phyloP scores from a whole-genome alignment of 108 stramenopile genomes.

The Bacterosira constricta region DNA sequence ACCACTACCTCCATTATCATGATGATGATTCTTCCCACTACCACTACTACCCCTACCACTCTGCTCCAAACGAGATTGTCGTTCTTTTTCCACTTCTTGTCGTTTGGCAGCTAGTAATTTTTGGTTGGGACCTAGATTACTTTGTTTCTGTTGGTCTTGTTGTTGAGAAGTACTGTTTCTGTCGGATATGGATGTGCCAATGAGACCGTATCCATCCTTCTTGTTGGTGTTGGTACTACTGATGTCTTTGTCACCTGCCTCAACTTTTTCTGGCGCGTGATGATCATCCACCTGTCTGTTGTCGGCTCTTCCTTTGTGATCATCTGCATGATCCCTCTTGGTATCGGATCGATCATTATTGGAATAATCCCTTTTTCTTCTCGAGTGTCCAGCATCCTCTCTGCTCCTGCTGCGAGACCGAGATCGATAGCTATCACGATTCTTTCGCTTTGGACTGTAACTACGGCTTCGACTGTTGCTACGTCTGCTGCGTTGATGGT shows the following conservation, averaged over 20 bases:
- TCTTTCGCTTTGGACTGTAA: too few species aligned
- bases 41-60: not conserved
- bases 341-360: not conserved
- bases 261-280: too few species aligned
- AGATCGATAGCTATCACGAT: too few species aligned
- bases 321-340: not conserved
- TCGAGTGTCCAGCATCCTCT: not conserved
- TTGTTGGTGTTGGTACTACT: conserved; percentile 1
- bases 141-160: not conserved
- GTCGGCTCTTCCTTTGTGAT: too few species aligned
- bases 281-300: too few species aligned
- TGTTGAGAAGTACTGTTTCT: not conserved
- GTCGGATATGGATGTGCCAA: conserved; percentile 30
- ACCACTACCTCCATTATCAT: not conserved
- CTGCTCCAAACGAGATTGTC: conserved; percentile 20
- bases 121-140: conserved; percentile 64
- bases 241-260: conserved; percentile 8
- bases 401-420: too few species aligned
- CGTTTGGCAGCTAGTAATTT: conserved; percentile 59
- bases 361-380: not conserved
- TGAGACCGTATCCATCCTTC: conserved; percentile 61
- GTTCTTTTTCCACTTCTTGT: conserved; percentile 49
- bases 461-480: too few species aligned
- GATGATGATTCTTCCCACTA: not conserved
- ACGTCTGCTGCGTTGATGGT: too few species aligned